Evolutionary conservation across 83 land plant species (phyloP).

Genomic region (Thuja plicata): DNA sequence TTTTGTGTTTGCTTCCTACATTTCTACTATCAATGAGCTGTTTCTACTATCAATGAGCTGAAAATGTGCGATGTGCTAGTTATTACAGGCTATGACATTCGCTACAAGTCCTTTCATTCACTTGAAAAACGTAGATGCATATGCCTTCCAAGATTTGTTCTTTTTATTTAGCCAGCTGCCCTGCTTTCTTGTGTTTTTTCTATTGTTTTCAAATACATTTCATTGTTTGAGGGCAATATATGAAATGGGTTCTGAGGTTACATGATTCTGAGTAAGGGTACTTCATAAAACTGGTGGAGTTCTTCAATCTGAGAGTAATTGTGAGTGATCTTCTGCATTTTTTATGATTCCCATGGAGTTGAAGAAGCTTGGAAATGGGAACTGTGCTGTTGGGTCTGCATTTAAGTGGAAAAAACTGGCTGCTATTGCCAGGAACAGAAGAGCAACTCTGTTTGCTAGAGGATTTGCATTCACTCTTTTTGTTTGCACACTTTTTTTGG

Average conservation of each 20-base stretch:
- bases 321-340: neutral
- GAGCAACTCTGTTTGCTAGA: neutral
- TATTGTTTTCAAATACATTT: too few species aligned
- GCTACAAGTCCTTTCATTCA: neutral
- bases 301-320: neutral
- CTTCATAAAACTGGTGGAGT: neutral
- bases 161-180: too few species aligned
- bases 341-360: neutral
- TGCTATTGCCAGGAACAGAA: too few species aligned
- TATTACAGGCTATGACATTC: neutral
- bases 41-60: neutral
- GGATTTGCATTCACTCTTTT: neutral
- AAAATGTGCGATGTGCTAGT: neutral
- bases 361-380: neutral
- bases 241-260: neutral
- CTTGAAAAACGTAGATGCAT: neutral
- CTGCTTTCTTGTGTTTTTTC: too few species aligned
- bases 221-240: neutral
- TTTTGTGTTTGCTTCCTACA: neutral
- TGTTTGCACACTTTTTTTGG: neutral
- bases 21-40: neutral
- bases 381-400: neutral
- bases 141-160: neutral
- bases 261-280: neutral
- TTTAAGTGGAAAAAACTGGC: neutral